These are phyloP conservation scores for Sclerotinia glacialis DNA, from an alignment of 2,329 filamentous ascomycete genomes.

Conservation along the genomic window DNA sequence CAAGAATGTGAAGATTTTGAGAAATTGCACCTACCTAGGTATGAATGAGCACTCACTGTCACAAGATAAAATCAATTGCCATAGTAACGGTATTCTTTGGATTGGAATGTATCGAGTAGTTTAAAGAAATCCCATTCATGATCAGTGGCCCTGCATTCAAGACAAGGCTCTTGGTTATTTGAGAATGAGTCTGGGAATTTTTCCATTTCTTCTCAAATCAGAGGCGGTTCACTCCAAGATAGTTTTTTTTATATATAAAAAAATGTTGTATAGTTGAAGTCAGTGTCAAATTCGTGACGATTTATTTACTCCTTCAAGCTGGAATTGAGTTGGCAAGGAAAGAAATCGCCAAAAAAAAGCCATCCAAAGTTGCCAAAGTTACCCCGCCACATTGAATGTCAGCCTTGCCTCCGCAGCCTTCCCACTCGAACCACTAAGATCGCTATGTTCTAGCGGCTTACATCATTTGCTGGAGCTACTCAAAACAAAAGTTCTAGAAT, in stretches of 20 bases:
- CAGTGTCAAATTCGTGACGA: not conserved
- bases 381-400: not conserved
- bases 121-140: not conserved
- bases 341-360: too few relatives aligned
- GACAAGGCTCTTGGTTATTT: not conserved
- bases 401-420: slow-evolving; percentile 4
- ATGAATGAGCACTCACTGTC: not conserved
- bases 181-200: too few relatives aligned
- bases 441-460: slow-evolving; percentile 12
- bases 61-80: not conserved
- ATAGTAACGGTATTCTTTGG: not conserved
- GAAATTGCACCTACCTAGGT: not conserved
- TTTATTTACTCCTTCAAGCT: not conserved
- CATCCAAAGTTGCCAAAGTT: not conserved
- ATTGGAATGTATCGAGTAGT: not conserved
- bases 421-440: not conserved
- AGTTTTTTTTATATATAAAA: too few relatives aligned
- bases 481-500: slow-evolving; percentile 8
- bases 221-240: too few relatives aligned
- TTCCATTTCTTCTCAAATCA: too few relatives aligned
- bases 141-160: too few relatives aligned
- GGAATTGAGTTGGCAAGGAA: not conserved
- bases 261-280: not conserved
- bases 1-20: not conserved
- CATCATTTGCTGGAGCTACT: slow-evolving; percentile 6